Evolutionary conservation across 2,329 filamentous ascomycete genomes (phyloP).

Genomic region (Colletotrichum lindemuthianum): DNA sequence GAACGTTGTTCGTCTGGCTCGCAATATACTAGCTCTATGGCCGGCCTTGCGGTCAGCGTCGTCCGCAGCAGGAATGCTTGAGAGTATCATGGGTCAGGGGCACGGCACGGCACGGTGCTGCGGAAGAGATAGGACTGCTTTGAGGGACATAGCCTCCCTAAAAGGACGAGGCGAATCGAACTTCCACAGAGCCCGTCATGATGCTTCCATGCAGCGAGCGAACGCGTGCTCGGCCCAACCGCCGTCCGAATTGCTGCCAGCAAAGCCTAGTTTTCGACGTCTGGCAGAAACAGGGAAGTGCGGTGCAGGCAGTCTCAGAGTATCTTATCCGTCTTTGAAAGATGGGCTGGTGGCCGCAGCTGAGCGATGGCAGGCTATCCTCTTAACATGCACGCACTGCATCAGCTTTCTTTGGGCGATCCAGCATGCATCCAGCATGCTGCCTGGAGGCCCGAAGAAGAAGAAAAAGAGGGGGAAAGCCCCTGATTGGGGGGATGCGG

Average conservation of each 20-base stretch:
- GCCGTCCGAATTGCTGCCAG: constrained; percentile 12
- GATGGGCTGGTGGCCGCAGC: constrained; percentile 23
- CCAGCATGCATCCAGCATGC: constrained; percentile 32
- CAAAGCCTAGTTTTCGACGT: too few species aligned
- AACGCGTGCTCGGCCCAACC: constrained; percentile 3
- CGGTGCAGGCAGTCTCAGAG: constrained; percentile 22
- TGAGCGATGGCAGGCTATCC: constrained; percentile 35
- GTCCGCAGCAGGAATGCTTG: too few species aligned
- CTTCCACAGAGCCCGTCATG: too few species aligned
- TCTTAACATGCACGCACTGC: constrained; percentile 32
- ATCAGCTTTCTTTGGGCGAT: constrained; percentile 18
- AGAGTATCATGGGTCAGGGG: too few species aligned
- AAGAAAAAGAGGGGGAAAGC: neutral
- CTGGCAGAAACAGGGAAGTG: neutral
- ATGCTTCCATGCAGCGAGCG: constrained; percentile 16
- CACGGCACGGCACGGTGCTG: too few species aligned
- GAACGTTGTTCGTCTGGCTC: too few species aligned
- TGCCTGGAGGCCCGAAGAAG: constrained; percentile 6
- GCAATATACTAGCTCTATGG: too few species aligned
- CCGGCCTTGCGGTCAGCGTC: too few species aligned
- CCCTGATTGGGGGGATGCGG: constrained; percentile 14
- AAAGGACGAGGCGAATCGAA: too few species aligned
- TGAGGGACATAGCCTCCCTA: too few species aligned
- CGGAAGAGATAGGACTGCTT: too few species aligned
- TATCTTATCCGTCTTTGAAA: constrained; percentile 25